Evolutionary conservation across 345 rosid species (phyloP), one percentile per base, ranked within the genome.

Genomic region (Garcia nutans): DNA sequence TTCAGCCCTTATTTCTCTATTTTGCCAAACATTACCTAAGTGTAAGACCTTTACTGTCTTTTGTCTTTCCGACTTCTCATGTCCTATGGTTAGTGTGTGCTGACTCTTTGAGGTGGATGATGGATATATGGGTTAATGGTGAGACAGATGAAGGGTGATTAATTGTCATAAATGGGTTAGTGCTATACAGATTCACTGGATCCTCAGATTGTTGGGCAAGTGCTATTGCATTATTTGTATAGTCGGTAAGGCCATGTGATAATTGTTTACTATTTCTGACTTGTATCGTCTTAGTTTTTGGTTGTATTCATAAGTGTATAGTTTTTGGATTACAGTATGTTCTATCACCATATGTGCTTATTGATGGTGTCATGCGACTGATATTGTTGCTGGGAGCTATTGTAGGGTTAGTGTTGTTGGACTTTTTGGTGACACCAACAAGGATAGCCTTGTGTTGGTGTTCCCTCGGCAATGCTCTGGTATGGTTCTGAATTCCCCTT

Each of bases 391-490:
- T 85, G 86, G 83, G 87, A 82, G 85, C 79, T 85, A 74, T 87
- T 87, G 89, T 86, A 87, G 89, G 89, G 83, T 86, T 90, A 87
- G 89, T 84, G 72, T 86, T 87, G 62, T 82, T 82, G 84, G 83
- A 82, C 84, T 65, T 78, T 47, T 74, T 85, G 85, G 74, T 88
- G 82, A 82, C 85, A 81, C 89, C 88, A 88, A 84, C 88, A 84
- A 82, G 82, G 82, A 77, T 70, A 75, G 65, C 78, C 78, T 84
- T 75, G 79, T 88, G 91, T 89, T 89, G 88, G 88, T 85, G 84
- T 81, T 22, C 77, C 80, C 83, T 80, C 88, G 71, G 84, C 92
- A 74, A 75, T 77, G 74, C 84, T 70, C 84, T 85, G 89, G 89
- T 87, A 90, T 87, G 92, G 85, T 75, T 85, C 88, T 81, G 71